These are phyloP conservation scores for Lepidium campestre DNA, from an alignment of 441 rosid genomes.

Conservation along the genomic window DNA sequence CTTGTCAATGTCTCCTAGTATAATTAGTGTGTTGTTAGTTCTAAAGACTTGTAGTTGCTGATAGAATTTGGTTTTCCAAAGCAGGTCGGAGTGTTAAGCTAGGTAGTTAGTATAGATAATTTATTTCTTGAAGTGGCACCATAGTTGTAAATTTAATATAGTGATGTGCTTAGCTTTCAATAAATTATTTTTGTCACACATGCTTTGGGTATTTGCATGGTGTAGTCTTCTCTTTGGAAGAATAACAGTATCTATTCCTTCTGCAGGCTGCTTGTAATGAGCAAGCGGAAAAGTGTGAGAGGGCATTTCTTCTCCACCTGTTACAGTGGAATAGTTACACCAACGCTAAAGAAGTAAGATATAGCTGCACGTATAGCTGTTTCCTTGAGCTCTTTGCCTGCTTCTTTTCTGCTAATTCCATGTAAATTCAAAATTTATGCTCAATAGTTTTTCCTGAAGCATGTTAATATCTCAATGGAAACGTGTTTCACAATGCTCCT, in stretches of 20 bases:
- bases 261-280: constrained; percentile 76
- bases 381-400: not conserved
- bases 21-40: not conserved
- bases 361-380: not conserved
- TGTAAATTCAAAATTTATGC: not conserved
- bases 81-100: constrained; percentile 36
- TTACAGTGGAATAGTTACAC: constrained; percentile 46
- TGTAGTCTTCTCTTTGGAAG: not conserved
- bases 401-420: not conserved
- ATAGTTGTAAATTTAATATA: not conserved
- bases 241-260: constrained; percentile 4
- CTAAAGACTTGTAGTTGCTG: not conserved
- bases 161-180: not conserved
- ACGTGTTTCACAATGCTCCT: not conserved
- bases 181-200: not conserved
- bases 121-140: not conserved
- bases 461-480: not conserved
- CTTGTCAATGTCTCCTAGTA: not conserved
- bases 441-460: not conserved
- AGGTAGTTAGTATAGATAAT: not conserved
- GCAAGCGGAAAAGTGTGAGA: constrained; percentile 63
- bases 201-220: not conserved
- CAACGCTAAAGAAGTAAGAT: constrained; percentile 55
- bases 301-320: constrained; percentile 74
- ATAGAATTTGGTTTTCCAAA: not conserved